Evolutionary conservation across 352 stramenopile genomes (phyloP), one percentile per base, ranked within the genome.

Genomic region (Phytopythium ostracodes): DNA sequence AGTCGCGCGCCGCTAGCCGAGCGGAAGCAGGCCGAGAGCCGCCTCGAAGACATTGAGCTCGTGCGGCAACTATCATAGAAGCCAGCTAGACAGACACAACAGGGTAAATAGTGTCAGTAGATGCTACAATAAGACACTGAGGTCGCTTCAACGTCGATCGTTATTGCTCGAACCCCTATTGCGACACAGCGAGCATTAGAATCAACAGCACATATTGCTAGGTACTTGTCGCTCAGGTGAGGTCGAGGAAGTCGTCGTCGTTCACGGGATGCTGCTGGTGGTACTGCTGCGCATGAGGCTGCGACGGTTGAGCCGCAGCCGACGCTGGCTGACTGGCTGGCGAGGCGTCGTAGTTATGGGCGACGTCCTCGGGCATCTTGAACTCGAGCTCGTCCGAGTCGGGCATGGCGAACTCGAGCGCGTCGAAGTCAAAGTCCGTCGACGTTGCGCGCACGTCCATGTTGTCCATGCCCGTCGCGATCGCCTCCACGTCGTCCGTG

Each of bases 201-300:
- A 31, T 20, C 44, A 51, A 18, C 44, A 31, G 44, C 29, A n/a
- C 24, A 58, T 29, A 49, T 20, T 31, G 63, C 22, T 2, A 10
- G 14, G 3, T 33, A 3, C 38, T 20, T n/a, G 43, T 25, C 20
- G 27, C 25, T 63, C 83, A 92, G 38, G 84, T 93, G 33, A 93
- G 74, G 59, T 93, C 84, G 44, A 91, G 84, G 60, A 78, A 71
- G 44, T 90, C 84, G 40, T 91, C 84, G 29, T 90, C 74, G 25
- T 14, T 25, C 43, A 75, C 60, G 31, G 65, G 58, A n/a, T 67
- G 60, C 44, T 35, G 56, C 46, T 67, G 72, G 2, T 57, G 18
- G 1, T 47, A 31, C 15, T 62, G 46, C 55, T 75, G 66, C 17
- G 63, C 29, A 17, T 64, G 50, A 43, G 65, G 55, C 56, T 72